Conservation (phyloP, 208 protist species). For the Wallacemonas sp. region DNA sequence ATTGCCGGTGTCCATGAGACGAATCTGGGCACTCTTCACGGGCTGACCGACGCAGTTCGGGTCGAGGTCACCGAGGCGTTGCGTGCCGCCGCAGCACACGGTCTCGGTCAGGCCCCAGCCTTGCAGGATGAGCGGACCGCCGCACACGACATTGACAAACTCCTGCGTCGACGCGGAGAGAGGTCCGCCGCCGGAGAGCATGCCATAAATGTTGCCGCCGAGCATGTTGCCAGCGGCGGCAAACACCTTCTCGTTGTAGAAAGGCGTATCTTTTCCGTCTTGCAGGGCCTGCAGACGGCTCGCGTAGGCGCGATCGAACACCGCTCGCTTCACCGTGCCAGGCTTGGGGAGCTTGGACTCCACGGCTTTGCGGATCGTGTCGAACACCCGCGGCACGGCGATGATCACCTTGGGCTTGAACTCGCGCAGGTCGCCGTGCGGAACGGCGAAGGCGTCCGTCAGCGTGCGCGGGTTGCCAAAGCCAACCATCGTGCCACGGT, state of each 20-base stretch:
- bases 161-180: conserved; percentile 37
- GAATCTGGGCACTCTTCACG: conserved; percentile 59
- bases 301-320: conserved; percentile 63
- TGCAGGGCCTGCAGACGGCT: conserved; percentile 28
- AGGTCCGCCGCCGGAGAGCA: conserved; percentile 59
- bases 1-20: conserved; percentile 74
- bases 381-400: conserved; percentile 68
- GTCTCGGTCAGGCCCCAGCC: conserved; percentile 81
- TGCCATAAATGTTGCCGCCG: conserved; percentile 39
- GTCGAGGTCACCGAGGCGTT: conserved; percentile 27
- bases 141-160: conserved; percentile 51
- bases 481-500: conserved; percentile 32
- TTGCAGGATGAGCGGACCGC: conserved; percentile 39
- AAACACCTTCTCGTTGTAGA: conserved; percentile 72
- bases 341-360: conserved; percentile 37
- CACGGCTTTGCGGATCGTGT: conserved; percentile 68
- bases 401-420: conserved; percentile 58
- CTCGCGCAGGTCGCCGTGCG: conserved; percentile 55
- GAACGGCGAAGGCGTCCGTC: conserved; percentile 24
- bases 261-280: conserved; percentile 48
- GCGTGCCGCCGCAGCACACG: conserved; percentile 27
- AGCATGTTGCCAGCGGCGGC: conserved; percentile 26
- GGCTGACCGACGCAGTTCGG: conserved; percentile 20
- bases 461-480: conserved; percentile 50
- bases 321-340: conserved; percentile 28